These are phyloP conservation scores for Kwoniella pini DNA, from an alignment of 768 basidiomycete species.

Conservation along the genomic window DNA sequence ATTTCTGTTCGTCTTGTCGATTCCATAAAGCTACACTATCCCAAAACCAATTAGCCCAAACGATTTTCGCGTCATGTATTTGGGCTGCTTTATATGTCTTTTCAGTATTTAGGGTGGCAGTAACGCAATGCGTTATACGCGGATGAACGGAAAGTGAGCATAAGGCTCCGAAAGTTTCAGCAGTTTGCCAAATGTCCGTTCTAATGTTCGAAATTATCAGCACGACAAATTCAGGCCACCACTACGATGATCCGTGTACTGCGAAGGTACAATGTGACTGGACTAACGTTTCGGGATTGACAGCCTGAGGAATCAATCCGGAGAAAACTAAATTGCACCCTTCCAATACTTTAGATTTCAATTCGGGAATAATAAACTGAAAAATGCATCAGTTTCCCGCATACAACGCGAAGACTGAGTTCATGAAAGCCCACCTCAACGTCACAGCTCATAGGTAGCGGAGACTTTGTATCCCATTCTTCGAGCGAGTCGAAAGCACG, in stretches of 20 bases:
- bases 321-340: conserved; percentile 87
- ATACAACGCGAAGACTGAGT: not conserved
- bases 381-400: not conserved
- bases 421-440: conserved; percentile 64
- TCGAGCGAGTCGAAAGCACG: conserved; percentile 61
- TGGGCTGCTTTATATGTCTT: conserved; percentile 84
- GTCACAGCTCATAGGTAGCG: conserved; percentile 61
- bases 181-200: conserved; percentile 78
- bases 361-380: conserved; percentile 81
- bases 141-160: conserved; percentile 69
- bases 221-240: no score
- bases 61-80: conserved; percentile 75
- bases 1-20: conserved; percentile 74
- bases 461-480: conserved; percentile 20
- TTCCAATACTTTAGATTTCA: conserved; percentile 73
- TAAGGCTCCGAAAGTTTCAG: conserved; percentile 82
- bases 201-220: conserved; percentile 14
- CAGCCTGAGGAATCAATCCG: conserved; percentile 89
- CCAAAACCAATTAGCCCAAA: conserved; percentile 85
- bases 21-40: conserved; percentile 88
- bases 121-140: conserved; percentile 84
- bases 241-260: no score
- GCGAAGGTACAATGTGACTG: no score
- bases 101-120: conserved; percentile 80
- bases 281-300: conserved; percentile 66